Conservation (phyloP, 306 rosid species). For the Nissolia schottii region DNA sequence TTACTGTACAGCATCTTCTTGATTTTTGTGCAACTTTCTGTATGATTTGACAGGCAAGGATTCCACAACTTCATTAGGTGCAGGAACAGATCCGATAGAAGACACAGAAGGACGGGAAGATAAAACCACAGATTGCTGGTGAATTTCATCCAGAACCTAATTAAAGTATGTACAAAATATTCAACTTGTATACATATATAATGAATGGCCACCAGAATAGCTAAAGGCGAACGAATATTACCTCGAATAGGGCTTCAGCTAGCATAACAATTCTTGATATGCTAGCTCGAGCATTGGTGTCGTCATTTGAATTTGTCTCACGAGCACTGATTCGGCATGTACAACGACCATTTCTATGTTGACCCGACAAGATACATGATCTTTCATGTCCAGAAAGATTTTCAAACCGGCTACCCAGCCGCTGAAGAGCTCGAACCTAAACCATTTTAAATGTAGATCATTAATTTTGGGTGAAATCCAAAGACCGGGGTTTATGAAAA, state of each 20-base stretch:
- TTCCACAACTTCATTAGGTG: constrained; percentile 89
- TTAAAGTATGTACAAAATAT: constrained; percentile 55
- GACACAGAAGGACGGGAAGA: constrained; percentile 93
- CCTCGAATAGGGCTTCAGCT: constrained; percentile 99
- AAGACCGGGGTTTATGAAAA: not conserved
- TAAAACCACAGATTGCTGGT: constrained; percentile 98
- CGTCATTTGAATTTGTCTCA: constrained; percentile 56
- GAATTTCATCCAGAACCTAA: constrained; percentile 99
- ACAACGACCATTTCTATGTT: constrained; percentile 87
- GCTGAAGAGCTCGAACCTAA: constrained; percentile 98
- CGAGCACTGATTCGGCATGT: constrained; percentile 61
- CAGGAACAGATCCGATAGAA: constrained; percentile 96
- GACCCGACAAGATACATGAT: constrained; percentile 87
- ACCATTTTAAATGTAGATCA: constrained; percentile 23
- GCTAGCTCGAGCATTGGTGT: constrained; percentile 88
- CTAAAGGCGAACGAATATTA: constrained; percentile 30
- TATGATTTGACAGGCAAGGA: constrained; percentile 86
- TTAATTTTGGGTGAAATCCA: constrained; percentile 6
- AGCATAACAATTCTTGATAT: constrained; percentile 98
- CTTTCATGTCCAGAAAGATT: constrained; percentile 94
- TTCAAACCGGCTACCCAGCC: constrained; percentile 93
- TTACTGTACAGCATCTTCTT: constrained; percentile 94
- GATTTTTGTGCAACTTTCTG: constrained; percentile 67
- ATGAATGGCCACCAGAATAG: constrained; percentile 15
- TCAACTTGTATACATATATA: constrained; percentile 48